Conservation (phyloP, 2,329 filamentous ascomycete genomes). For the Nemania sp. region DNA sequence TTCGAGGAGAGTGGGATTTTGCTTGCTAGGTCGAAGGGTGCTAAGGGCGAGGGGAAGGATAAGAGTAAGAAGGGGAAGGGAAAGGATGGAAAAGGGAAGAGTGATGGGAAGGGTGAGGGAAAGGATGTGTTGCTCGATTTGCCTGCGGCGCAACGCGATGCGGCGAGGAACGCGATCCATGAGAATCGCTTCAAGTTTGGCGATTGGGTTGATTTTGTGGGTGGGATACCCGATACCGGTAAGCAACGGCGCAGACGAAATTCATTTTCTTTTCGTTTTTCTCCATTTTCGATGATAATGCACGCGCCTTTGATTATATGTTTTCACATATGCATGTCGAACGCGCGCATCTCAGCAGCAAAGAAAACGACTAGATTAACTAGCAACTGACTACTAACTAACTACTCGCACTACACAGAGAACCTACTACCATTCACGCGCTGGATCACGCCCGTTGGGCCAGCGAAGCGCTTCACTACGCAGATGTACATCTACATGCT, state of each 20-base stretch:
- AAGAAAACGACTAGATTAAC: no score
- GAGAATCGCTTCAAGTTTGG: slow-evolving; percentile 64
- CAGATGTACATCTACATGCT: slow-evolving; percentile 97
- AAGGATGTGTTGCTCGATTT: slow-evolving; percentile 64
- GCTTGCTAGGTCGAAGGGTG: no score
- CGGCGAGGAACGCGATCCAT: slow-evolving; percentile 71
- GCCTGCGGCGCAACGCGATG: slow-evolving; percentile 60
- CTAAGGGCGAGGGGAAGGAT: slow-evolving; percentile 39
- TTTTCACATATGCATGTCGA: no score
- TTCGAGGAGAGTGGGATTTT: slow-evolving; percentile 87
- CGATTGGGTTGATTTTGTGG: slow-evolving; percentile 63
- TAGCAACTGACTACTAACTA: not conserved
- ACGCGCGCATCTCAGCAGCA: no score
- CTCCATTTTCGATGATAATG: no score
- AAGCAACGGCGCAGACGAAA: no score
- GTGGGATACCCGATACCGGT: slow-evolving; percentile 68
- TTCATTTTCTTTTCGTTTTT: no score
- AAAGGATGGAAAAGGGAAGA: no score
- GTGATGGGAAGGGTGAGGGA: slow-evolving; percentile 43
- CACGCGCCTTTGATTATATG: no score
- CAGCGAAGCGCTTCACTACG: slow-evolving; percentile 81
- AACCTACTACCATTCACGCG: slow-evolving; percentile 80
- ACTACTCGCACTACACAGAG: slow-evolving; percentile 44
- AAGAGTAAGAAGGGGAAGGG: slow-evolving; percentile 47
- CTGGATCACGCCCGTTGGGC: slow-evolving; percentile 81